phyloP scores from a whole-genome alignment of 1,284 basidiomycete genomes.

The Fomes fomentarius region DNA sequence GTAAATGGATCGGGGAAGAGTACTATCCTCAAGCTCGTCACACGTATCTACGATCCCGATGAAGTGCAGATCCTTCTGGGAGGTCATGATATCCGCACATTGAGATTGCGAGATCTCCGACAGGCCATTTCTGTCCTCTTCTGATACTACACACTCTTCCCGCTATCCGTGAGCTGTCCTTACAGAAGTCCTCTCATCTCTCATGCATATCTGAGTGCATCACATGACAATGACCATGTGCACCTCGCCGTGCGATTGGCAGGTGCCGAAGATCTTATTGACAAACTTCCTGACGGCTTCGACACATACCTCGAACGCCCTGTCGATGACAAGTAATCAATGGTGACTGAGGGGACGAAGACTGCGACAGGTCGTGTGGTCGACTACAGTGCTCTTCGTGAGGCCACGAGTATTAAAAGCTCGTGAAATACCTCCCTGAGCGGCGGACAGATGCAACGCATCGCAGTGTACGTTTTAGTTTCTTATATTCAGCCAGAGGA shows the following conservation, averaged over 20 bases:
- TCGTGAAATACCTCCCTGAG: slow-evolving; percentile 50
- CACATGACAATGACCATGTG: slow-evolving; percentile 56
- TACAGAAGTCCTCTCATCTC: too few species aligned
- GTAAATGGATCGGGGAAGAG: slow-evolving; percentile 79
- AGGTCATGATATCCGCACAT: slow-evolving; percentile 58
- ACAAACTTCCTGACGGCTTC: slow-evolving; percentile 64
- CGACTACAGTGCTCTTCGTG: slow-evolving; percentile 52
- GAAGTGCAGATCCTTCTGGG: slow-evolving; percentile 73
- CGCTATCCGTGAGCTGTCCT: slow-evolving; percentile 60
- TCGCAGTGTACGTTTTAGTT: slow-evolving; percentile 61
- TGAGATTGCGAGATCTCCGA: slow-evolving; percentile 64
- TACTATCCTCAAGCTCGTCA: slow-evolving; percentile 67
- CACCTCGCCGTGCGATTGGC: slow-evolving; percentile 67
- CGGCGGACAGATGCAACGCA: slow-evolving; percentile 79
- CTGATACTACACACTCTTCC: slow-evolving; percentile 79
- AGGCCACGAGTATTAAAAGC: slow-evolving; percentile 45
- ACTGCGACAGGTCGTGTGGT: slow-evolving; percentile 62
- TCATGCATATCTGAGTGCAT: too few species aligned
- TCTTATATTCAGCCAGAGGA: too few species aligned
- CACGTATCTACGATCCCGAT: slow-evolving; percentile 66
- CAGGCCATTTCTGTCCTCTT: slow-evolving; percentile 69
- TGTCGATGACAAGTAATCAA: slow-evolving; percentile 65
- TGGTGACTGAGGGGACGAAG: slow-evolving; percentile 63
- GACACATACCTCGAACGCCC: slow-evolving; percentile 74
- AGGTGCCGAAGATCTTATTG: slow-evolving; percentile 67